These are phyloP conservation scores for Phanerochaete sordida DNA, from an alignment of 768 basidiomycete species.

Conservation along the genomic window DNA sequence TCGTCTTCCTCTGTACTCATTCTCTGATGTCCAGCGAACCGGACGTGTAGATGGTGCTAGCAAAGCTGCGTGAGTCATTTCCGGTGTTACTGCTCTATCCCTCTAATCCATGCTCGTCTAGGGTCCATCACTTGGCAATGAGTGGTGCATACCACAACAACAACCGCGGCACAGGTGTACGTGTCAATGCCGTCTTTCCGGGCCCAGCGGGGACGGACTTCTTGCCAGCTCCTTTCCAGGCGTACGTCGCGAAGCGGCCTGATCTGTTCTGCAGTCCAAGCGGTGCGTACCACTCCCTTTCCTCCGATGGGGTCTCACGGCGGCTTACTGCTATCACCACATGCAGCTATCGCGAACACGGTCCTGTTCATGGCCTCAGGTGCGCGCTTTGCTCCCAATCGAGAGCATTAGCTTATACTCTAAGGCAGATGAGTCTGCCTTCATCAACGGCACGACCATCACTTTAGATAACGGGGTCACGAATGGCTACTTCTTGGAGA, in stretches of 20 bases:
- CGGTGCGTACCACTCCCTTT: constrained; percentile 74
- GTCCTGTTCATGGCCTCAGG: constrained; percentile 87
- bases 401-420: too few species aligned
- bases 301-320: too few species aligned
- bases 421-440: neutral
- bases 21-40: constrained; percentile 5
- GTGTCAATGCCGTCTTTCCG: constrained; percentile 87
- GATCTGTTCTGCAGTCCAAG: constrained; percentile 37
- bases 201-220: constrained; percentile 81
- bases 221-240: neutral
- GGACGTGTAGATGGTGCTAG: constrained; percentile 72
- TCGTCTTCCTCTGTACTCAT: neutral
- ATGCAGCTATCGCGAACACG: constrained; percentile 82
- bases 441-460: neutral
- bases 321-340: too few species aligned
- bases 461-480: neutral
- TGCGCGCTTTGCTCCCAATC: constrained; percentile 24
- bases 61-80: constrained; percentile 74
- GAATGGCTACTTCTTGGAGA: neutral
- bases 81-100: neutral
- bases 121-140: constrained; percentile 85
- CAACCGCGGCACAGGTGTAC: constrained; percentile 72
- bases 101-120: constrained; percentile 24
- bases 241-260: neutral
- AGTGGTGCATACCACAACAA: constrained; percentile 48